Evolutionary conservation across 2,329 filamentous ascomycete species (phyloP), one percentile per base, ranked within the genome.

Genomic region (Eutypella sp.): DNA sequence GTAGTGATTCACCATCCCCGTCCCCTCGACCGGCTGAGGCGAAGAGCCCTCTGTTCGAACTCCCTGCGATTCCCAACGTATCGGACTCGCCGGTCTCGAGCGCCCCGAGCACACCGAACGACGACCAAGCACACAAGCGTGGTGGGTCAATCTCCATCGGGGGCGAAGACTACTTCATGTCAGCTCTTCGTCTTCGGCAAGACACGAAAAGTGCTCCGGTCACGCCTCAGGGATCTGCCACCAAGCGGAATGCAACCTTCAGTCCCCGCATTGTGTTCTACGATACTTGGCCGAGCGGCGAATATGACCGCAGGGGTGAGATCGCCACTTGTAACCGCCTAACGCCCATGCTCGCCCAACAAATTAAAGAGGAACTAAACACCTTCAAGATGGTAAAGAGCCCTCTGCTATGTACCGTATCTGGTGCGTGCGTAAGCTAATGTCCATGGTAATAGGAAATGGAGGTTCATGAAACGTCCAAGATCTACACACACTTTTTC

Each of bases 401-500:
- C 51, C 84, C 70, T 18, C 2, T 15, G 29, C 42, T 24, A 6
- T n/a, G 16, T 11, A 16, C 52, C 22, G 16, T 4, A 38, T 1
- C 36, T 10, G 3, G 3, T 39, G 1, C 13, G n/a, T 23, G 41
- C 45, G 43, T 46, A 54, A 51, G 55, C 73, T 79, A 67, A 80
- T 57, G 33, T 16, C n/a, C 16, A 9, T 10, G 15, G 13, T 44
- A 33, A n/a, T 51, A 97, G 93, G 93, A 99, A 74, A 99, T 99
- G 93, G 93, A 97, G 75, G 93, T 99, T 61, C 93, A 99, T 68
- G 93, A 97, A 71, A 89, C 86, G 66, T 97, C 93, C 56, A 99
- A 97, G 75, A 91, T 96, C 63, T 96, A 99, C 76, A 99, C 93
- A 59, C 93, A 99, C 79, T 99, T 99, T 80, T 97, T 99, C 78